Percentiles rank a stretch among this genome's conserved stretches.
Evolutionary conservation across 2,329 filamentous ascomycete genomes (phyloP).

Genomic region (Dactylella cylindrospora): DNA sequence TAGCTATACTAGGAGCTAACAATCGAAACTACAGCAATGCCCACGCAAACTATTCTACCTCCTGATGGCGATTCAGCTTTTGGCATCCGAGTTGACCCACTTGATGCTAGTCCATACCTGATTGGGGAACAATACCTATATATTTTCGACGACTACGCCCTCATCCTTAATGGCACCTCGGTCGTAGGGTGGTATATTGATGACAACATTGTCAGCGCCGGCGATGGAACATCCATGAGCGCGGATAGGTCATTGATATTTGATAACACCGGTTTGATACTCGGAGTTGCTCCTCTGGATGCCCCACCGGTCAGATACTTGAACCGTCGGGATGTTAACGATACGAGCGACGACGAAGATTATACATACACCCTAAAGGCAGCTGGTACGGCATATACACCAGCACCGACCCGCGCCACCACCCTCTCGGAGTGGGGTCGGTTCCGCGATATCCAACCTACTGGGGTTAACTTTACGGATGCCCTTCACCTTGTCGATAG

Average conservation of each 20-base stretch:
- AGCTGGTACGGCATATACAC: neutral
- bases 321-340: neutral
- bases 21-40: too few species aligned
- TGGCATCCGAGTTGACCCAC: slow-evolving; percentile 10
- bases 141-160: neutral
- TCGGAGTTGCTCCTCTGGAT: slow-evolving; percentile 14
- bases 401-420: neutral
- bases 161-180: slow-evolving; percentile 4
- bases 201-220: too few species aligned
- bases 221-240: too few species aligned
- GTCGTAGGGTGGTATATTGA: slow-evolving; percentile 18
- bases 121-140: slow-evolving; percentile 10
- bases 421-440: slow-evolving; percentile 3
- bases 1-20: too few species aligned
- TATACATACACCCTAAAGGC: slow-evolving; percentile 22
- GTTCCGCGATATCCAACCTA: too few species aligned
- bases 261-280: slow-evolving; percentile 16
- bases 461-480: too few species aligned
- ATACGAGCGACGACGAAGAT: neutral
- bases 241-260: slow-evolving; percentile 15
- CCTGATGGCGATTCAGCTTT: slow-evolving; percentile 6
- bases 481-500: slow-evolving; percentile 1
- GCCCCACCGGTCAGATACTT: neutral
- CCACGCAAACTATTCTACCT: too few species aligned
- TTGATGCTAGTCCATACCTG: neutral